Conservation (phyloP, 2,329 filamentous ascomycete genomes). For the Nemania sp. region DNA sequence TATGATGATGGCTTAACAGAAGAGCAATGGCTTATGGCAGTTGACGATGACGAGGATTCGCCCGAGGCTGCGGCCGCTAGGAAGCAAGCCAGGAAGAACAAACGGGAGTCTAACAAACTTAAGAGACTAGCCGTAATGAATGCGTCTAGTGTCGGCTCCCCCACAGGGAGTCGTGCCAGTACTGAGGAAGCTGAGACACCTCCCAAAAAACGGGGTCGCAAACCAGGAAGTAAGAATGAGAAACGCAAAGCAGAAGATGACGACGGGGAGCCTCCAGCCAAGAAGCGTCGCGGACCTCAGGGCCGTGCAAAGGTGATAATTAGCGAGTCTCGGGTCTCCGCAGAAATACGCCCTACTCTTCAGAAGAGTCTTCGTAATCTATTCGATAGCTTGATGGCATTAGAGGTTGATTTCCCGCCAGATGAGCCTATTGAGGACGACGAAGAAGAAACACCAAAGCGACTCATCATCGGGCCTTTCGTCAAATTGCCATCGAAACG, state of each 20-base stretch:
- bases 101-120: constrained; percentile 79
- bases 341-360: constrained; percentile 78
- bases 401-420: constrained; percentile 80
- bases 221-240: constrained; percentile 77
- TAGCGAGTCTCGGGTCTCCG: constrained; percentile 64
- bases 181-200: constrained; percentile 82
- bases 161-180: constrained; percentile 81
- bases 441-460: constrained; percentile 71
- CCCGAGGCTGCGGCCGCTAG: constrained; percentile 93
- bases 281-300: constrained; percentile 81
- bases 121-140: constrained; percentile 61
- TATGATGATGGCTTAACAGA: constrained; percentile 98
- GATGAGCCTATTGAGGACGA: constrained; percentile 64
- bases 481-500: constrained; percentile 89
- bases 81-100: constrained; percentile 87
- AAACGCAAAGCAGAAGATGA: constrained; percentile 90
- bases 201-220: constrained; percentile 86
- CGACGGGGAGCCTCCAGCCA: constrained; percentile 80
- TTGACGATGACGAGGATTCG: constrained; percentile 94
- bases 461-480: constrained; percentile 93
- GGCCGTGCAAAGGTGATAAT: constrained; percentile 72
- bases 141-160: constrained; percentile 73
- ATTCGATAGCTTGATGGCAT: constrained; percentile 82
- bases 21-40: constrained; percentile 98
- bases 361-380: constrained; percentile 82